Base-by-base conservation (phyloP, 2,329 filamentous ascomycete species). In the Pyrenochaeta sp. region DNA sequence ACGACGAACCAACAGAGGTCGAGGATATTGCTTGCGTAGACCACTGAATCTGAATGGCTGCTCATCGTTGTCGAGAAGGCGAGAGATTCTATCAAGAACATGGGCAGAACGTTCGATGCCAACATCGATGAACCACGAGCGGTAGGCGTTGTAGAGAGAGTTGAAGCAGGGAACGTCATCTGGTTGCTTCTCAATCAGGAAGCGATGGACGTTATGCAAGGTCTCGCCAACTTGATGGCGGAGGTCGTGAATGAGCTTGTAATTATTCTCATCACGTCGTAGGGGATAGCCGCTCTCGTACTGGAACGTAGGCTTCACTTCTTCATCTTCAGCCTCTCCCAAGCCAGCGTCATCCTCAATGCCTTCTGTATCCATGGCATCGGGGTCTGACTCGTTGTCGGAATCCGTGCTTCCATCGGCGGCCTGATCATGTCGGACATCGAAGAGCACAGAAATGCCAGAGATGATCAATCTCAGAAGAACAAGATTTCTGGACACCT, bases 121-220 rank as follows among this genome's bases (percentile, higher is more conserved):
- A 27, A 99, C 92, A 63, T 99, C 94, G 1, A 96, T 91, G 61
- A 99, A 97, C 91, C 92, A 99, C 7, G 90, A 94, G 29, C 90
- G 82, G 69, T 96, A 99, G 1, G 93, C 90, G 15, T 88, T 88
- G 72, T 96, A 99, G 2, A 99, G 74, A 1, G 92, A 85, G 17
- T 91, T 96, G 73, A 99, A 99, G 72, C 91, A 96, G 11, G 89
- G 85, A 1, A 99, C 94, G 67, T 99, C 94, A 64, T 99, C 94
- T 67, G 97, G 90, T 66, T 96, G 92, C 48, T 93, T 86, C 49
- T 84, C 76, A 13, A 84, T 86, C 45, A 99, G 76, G 74, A 96
- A 99, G 2, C 79, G 74, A 71, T 99, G 95, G 1, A 95, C 90
- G 41, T 83, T 82, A 52, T 94, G 93, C 17, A 99, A 77, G 1